phyloP scores from a whole-genome alignment of 2,329 filamentous ascomycete genomes.

The Sodiomyces alkalinus region DNA sequence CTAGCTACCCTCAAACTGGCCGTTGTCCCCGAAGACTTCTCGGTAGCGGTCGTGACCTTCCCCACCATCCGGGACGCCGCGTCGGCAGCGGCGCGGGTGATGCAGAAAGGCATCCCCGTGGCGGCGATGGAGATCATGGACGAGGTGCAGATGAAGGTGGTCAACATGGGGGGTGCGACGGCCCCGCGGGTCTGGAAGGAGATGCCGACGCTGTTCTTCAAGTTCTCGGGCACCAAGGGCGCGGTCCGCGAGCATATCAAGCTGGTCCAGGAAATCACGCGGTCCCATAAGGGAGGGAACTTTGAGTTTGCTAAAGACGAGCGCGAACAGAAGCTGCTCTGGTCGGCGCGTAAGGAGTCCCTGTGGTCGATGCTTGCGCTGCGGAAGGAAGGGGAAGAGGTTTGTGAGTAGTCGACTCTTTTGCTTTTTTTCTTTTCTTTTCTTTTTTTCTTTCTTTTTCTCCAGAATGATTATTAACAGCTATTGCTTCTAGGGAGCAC shows the following conservation, averaged over 20 bases:
- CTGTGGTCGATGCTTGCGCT: constrained; percentile 73
- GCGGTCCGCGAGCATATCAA: constrained; percentile 66
- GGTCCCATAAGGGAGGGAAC: constrained; percentile 42
- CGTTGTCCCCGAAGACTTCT: constrained; percentile 59
- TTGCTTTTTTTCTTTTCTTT: neutral
- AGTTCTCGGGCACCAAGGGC: constrained; percentile 65
- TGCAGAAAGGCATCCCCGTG: constrained; percentile 58
- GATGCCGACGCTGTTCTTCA: constrained; percentile 67
- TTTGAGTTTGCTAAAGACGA: constrained; percentile 66
- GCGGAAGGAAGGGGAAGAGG: constrained; percentile 48
- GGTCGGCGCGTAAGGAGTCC: constrained; percentile 69
- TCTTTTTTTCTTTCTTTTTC: too few relatives aligned
- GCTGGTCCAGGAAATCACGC: constrained; percentile 53
- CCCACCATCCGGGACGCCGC: constrained; percentile 64
- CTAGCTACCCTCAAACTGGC: constrained; percentile 61
- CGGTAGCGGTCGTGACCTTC: constrained; percentile 68
- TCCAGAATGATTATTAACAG: neutral
- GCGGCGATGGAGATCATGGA: constrained; percentile 80
- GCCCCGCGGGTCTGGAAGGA: constrained; percentile 58
- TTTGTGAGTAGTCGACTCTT: constrained; percentile 51
- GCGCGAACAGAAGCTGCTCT: constrained; percentile 59
- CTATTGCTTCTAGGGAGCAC: constrained; percentile 48
- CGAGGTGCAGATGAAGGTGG: constrained; percentile 72
- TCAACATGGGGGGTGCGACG: constrained; percentile 60
- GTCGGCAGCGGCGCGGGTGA: constrained; percentile 57